Evolutionary conservation across 1,284 basidiomycete species (phyloP).

Genomic region (Cryptococcus sp.): DNA sequence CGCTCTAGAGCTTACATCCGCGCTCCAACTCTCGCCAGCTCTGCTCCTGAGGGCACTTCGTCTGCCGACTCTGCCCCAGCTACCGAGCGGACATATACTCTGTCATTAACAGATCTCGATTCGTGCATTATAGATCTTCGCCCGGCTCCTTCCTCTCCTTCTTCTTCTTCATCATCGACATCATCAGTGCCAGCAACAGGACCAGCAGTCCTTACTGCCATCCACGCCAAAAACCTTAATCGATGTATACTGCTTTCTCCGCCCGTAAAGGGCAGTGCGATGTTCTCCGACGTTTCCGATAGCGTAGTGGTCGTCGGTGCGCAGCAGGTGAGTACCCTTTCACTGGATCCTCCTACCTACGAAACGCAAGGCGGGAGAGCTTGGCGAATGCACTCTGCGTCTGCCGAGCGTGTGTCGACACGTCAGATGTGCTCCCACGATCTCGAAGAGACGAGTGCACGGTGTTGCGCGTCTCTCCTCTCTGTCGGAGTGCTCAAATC

Average conservation of each 20-base stretch:
- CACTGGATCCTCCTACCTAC: not conserved
- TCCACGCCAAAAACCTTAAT: constrained; percentile 64
- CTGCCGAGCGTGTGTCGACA: too few species aligned
- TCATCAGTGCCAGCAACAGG: constrained; percentile 12
- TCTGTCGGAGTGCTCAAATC: too few species aligned
- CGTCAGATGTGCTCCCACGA: too few species aligned
- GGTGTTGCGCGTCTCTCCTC: too few species aligned
- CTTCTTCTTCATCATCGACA: not conserved
- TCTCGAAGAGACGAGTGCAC: too few species aligned
- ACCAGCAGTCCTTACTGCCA: constrained; percentile 55
- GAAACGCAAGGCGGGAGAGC: not conserved
- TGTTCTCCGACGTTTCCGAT: constrained; percentile 63
- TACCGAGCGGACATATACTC: constrained; percentile 24
- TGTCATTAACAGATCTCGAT: constrained; percentile 29
- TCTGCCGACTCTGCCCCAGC: constrained; percentile 4
- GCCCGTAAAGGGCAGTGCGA: constrained; percentile 64
- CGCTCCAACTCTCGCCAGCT: constrained; percentile 3
- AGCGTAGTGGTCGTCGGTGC: constrained; percentile 69
- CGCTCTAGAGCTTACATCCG: constrained; percentile 49
- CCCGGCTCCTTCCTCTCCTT: constrained; percentile 34
- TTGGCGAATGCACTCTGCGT: too few species aligned
- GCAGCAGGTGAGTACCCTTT: constrained; percentile 66
- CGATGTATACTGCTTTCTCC: constrained; percentile 67
- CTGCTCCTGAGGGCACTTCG: not conserved
- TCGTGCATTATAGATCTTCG: constrained; percentile 68